Base-by-base conservation (phyloP, 2,329 filamentous ascomycete species). In the Talaromyces sp. region DNA sequence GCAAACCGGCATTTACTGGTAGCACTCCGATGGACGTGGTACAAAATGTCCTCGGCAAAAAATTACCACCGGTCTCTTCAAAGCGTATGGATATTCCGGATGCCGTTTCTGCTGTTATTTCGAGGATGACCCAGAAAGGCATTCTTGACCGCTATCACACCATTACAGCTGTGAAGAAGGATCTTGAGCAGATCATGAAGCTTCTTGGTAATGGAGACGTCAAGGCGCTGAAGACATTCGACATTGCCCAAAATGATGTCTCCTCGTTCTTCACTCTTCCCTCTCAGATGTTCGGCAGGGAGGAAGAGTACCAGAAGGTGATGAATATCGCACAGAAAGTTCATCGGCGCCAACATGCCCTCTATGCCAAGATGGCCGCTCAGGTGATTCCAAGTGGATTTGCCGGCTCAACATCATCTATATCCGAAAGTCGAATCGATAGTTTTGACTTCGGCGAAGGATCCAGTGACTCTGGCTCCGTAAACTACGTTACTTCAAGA, bases 251-350 rank as follows among this genome's bases (percentile, higher is more conserved):
- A n/a, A 89, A 86, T 59, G 93, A 97, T 71, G 85, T 96, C 0
- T 96, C 91, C 1, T 95, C 91, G 4, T 94, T 95, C 69, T 97
- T 97, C 74, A 88, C 91, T 64, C 81, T 97, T 19, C 93, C 93
- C 0, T 83, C 85, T 0, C 80, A 81, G 59, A 91, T 95, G 80
- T 89, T 96, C 63, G 93, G 93, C 3, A 84, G 92, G 36, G 80
- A 87, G 31, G 79, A 83, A 61, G 90, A 96, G 69, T 85, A 84
- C 41, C 79, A 86, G 48, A 82, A 83, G 37, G 83, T 97, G 8
- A 74, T 91, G 39, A 82, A 80, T 63, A 82, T 94, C 36, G 89
- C 97, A 52, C 87, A 95, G 62, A 86, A 85, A 48, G 87, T 91
- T 51, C 84, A 89, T 19, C 85, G 80, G 67, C 85, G 81, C 35